Evolutionary conservation across 495 filamentous ascomycete genomes (phyloP), one percentile per base, ranked within the genome.

Genomic region (Hypoxylon intermedium): DNA sequence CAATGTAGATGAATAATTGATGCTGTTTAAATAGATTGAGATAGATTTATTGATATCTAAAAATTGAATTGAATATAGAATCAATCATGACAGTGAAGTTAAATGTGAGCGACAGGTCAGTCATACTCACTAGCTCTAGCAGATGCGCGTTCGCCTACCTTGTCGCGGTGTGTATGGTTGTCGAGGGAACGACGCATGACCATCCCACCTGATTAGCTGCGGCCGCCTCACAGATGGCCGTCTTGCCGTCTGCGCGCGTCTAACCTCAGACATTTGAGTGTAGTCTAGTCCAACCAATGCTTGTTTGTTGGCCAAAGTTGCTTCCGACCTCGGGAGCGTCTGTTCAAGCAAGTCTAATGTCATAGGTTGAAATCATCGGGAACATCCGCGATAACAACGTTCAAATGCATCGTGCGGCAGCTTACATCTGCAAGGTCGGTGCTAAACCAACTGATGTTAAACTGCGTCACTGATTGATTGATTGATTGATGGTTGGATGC

Each of bases 141-240:
- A 28, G n/a, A 36, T 38, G 47, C 58, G 58, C 51, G 45, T 49
- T 30, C 19, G 31, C n/a, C 15, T 6, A 24, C 9, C 40, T 34
- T 46, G 50, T 15, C 30, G 56, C 23, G 49, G 33, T 28, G 28
- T 28, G 15, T 43, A 23, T 43, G 41, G 41, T 43, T 43, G 41
- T 43, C 41, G 20, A 43, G 41, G 41, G 20, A 43, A 43, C 36
- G 18, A 18, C 41, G 19, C 41, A 43, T 43, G 41, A 43, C 41
- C 41, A 23, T 3, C 19, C 20, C 41, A 21, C 20, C 41, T 43
- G 41, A 43, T 43, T 43, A 24, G 41, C 41, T 43, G 41, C 44
- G 44, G 44, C 44, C 26, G 31, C 44, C 26, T 48, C 5, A 21
- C 44, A 48, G 31, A 36, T 48, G 41, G 26, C 41, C 41, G 23